These are phyloP conservation scores for Mycocentrospora acerina DNA, from an alignment of 2,329 filamentous ascomycete species.

Conservation along the genomic window DNA sequence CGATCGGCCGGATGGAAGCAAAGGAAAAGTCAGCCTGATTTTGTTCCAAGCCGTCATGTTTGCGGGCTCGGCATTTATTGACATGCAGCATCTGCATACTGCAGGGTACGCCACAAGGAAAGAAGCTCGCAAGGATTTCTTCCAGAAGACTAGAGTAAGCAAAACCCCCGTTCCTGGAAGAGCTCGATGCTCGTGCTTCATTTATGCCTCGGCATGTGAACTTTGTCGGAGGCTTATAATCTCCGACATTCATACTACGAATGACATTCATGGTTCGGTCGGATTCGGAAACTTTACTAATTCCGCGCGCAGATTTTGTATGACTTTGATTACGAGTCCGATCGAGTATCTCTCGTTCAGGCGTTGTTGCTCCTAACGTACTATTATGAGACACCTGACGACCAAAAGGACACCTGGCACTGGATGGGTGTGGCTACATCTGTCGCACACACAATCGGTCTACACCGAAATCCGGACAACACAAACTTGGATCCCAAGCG, in stretches of 20 bases:
- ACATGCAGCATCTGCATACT: constrained; percentile 71
- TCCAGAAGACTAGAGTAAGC: constrained; percentile 80
- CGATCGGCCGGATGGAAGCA: constrained; percentile 66
- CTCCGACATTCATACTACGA: constrained; percentile 9
- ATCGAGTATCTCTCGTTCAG: constrained; percentile 86
- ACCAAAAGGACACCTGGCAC: constrained; percentile 97
- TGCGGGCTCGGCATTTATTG: constrained; percentile 83
- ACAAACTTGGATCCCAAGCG: constrained; percentile 73
- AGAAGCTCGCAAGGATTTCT: constrained; percentile 82
- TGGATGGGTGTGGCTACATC: constrained; percentile 98
- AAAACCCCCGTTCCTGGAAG: neutral
- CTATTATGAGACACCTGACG: constrained; percentile 96
- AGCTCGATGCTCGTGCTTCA: too few species aligned
- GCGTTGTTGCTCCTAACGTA: constrained; percentile 90
- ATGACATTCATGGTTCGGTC: neutral
- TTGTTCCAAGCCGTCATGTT: constrained; percentile 97
- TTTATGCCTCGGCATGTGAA: neutral
- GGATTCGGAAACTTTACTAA: constrained; percentile 12
- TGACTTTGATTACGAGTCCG: constrained; percentile 92
- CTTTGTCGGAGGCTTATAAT: constrained; percentile 3
- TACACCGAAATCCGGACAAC: constrained; percentile 81
- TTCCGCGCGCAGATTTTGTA: constrained; percentile 67
- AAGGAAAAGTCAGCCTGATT: constrained; percentile 76
- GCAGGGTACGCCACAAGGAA: constrained; percentile 79
- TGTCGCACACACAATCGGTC: constrained; percentile 86